Evolutionary conservation across 495 filamentous ascomycete species (phyloP).

Genomic region (Penicillium taxi): DNA sequence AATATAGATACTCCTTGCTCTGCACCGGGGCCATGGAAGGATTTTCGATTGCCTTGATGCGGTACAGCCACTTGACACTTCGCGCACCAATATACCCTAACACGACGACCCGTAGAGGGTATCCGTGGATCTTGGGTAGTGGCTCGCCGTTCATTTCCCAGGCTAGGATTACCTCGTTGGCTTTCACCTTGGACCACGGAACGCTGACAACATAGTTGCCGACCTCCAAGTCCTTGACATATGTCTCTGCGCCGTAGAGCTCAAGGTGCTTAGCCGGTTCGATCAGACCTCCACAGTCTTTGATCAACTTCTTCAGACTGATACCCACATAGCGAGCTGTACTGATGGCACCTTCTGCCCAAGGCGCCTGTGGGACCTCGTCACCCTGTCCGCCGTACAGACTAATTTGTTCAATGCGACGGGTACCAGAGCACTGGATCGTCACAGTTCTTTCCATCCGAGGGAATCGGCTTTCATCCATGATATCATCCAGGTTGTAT

Average conservation of each 20-base stretch:
- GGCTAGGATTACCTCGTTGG: slow-evolving; percentile 57
- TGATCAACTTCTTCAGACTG: slow-evolving; percentile 58
- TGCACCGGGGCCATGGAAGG: slow-evolving; percentile 38
- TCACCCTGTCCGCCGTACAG: slow-evolving; percentile 59
- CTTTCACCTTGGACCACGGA: slow-evolving; percentile 56
- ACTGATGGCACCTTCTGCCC: slow-evolving; percentile 60
- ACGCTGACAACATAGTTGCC: slow-evolving; percentile 58
- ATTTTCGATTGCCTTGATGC: slow-evolving; percentile 31
- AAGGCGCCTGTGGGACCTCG: slow-evolving; percentile 61
- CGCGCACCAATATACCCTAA: slow-evolving; percentile 51
- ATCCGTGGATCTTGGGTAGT: slow-evolving; percentile 58
- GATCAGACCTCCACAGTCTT: slow-evolving; percentile 53
- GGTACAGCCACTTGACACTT: slow-evolving; percentile 39
- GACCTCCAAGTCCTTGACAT: slow-evolving; percentile 55
- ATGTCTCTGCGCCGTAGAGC: slow-evolving; percentile 58
- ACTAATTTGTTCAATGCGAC: slow-evolving; percentile 57
- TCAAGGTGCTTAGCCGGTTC: slow-evolving; percentile 52
- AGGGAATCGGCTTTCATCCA: slow-evolving; percentile 49
- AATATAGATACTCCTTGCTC: slow-evolving; percentile 41
- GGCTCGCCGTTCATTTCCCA: slow-evolving; percentile 66
- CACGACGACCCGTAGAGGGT: slow-evolving; percentile 53
- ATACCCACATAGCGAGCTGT: slow-evolving; percentile 56
- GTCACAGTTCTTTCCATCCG: slow-evolving; percentile 47
- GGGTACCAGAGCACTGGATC: slow-evolving; percentile 62
- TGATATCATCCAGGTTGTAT: slow-evolving; percentile 48